phyloP scores from a whole-genome alignment of 2,329 filamentous ascomycete species.

The Ascomycota sp. region DNA sequence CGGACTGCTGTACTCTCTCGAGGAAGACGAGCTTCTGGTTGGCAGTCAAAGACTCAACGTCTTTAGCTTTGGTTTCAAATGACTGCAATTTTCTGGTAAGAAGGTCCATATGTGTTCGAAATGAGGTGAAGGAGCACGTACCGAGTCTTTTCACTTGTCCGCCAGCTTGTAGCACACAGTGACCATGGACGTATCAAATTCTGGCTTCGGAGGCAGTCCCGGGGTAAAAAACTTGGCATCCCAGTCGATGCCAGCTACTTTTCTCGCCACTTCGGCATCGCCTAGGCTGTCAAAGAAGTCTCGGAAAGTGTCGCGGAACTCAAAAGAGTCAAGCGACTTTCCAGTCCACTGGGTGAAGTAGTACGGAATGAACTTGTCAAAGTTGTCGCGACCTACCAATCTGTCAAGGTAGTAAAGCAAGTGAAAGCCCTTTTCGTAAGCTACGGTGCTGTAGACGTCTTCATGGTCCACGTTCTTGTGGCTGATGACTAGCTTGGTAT shows the following conservation, averaged over 20 bases:
- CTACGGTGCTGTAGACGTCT: constrained; percentile 79
- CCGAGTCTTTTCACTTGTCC: constrained; percentile 52
- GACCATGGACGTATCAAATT: constrained; percentile 75
- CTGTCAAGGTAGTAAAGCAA: constrained; percentile 84
- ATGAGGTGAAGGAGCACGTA: constrained; percentile 15
- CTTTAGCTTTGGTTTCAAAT: constrained; percentile 43
- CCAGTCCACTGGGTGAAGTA: constrained; percentile 75
- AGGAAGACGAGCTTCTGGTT: constrained; percentile 90
- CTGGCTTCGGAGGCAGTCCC: constrained; percentile 73
- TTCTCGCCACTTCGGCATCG: constrained; percentile 41
- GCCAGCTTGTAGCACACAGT: constrained; percentile 71
- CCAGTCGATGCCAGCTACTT: constrained; percentile 66
- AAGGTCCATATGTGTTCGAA: constrained; percentile 1
- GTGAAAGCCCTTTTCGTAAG: constrained; percentile 93
- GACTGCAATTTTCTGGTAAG: constrained; percentile 14
- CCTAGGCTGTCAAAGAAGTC: constrained; percentile 55
- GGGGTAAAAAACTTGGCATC: constrained; percentile 75
- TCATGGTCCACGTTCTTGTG: constrained; percentile 86
- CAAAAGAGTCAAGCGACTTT: constrained; percentile 79
- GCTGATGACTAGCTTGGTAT: constrained; percentile 76
- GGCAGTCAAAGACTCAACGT: constrained; percentile 56
- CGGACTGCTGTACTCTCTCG: constrained; percentile 47
- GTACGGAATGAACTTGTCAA: constrained; percentile 87
- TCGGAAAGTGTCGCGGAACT: constrained; percentile 78
- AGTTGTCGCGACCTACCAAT: constrained; percentile 65